Conservation (phyloP, 352 stramenopile genomes). For the Globisporangium spiculum region DNA sequence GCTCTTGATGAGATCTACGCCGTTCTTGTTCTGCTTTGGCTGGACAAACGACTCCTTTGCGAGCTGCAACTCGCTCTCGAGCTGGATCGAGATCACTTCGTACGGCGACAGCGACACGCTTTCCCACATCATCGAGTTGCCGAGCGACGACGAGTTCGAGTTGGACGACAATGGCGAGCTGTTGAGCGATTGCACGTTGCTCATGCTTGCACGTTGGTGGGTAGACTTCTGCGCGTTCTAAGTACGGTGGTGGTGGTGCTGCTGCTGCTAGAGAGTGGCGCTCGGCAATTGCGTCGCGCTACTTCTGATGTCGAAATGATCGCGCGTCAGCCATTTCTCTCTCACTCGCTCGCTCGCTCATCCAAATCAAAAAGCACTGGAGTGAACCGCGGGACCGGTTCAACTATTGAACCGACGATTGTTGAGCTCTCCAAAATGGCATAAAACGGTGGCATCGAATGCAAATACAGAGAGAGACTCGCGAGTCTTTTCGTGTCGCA, state of each 20-base stretch:
- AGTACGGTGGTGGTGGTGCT: neutral
- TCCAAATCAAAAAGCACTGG: conserved; percentile 3
- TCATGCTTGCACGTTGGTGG: conserved; percentile 17
- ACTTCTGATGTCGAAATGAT: neutral
- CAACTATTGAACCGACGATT: neutral
- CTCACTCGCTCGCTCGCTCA: neutral
- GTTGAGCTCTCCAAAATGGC: neutral
- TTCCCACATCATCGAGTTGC: conserved; percentile 74
- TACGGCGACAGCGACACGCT: conserved; percentile 71
- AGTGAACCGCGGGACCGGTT: neutral
- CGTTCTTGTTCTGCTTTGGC: conserved; percentile 69
- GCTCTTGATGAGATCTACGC: conserved; percentile 57
- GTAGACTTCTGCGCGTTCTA: neutral
- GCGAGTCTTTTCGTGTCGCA: neutral
- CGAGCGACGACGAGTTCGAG: conserved; percentile 38
- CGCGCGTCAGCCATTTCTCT: conserved; percentile 10
- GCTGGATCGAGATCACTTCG: conserved; percentile 66
- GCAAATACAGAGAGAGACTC: neutral
- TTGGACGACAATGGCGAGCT: conserved; percentile 33
- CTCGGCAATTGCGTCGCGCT: conserved; percentile 3
- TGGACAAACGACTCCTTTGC: conserved; percentile 35
- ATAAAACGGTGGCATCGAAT: neutral
- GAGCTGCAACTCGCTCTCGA: conserved; percentile 65
- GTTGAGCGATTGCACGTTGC: conserved; percentile 41
- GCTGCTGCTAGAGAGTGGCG: neutral